Evolutionary conservation across 495 filamentous ascomycete species (phyloP).

Genomic region (Ascobolus immersus): DNA sequence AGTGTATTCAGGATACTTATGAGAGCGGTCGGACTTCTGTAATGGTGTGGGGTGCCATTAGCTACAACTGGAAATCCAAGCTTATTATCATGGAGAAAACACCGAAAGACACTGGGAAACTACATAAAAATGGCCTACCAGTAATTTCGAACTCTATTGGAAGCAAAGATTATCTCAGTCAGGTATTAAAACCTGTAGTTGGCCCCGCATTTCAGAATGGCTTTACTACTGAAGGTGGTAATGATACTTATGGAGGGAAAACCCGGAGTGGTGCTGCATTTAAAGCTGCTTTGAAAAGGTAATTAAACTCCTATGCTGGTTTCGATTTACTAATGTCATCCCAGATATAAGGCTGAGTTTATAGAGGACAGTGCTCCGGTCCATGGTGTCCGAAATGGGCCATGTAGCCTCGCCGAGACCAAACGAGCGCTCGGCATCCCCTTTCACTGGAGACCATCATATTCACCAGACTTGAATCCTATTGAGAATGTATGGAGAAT

Average conservation of each 20-base stretch:
- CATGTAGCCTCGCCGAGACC: not conserved
- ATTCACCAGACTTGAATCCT: constrained; percentile 4
- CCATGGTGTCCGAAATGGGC: not conserved
- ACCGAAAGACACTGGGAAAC: not conserved
- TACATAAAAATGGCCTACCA: not conserved
- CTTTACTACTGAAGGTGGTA: not conserved
- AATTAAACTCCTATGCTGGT: no score
- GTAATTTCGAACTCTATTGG: not conserved
- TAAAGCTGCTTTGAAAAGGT: no score
- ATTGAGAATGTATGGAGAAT: constrained; percentile 5
- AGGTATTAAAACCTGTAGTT: not conserved
- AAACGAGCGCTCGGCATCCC: not conserved
- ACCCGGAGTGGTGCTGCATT: no score
- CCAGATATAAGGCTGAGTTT: no score
- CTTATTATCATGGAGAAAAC: not conserved
- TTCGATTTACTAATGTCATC: no score
- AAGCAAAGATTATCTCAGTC: not conserved
- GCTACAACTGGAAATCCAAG: not conserved
- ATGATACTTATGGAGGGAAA: not conserved
- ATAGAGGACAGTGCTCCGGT: not conserved
- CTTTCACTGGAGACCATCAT: not conserved
- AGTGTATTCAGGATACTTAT: not conserved
- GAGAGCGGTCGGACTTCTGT: not conserved
- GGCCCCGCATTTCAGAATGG: not conserved
- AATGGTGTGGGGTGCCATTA: constrained; percentile 1